These are phyloP conservation scores for Paraphoma sp. DNA, from an alignment of 2,329 filamentous ascomycete genomes.

Conservation along the genomic window DNA sequence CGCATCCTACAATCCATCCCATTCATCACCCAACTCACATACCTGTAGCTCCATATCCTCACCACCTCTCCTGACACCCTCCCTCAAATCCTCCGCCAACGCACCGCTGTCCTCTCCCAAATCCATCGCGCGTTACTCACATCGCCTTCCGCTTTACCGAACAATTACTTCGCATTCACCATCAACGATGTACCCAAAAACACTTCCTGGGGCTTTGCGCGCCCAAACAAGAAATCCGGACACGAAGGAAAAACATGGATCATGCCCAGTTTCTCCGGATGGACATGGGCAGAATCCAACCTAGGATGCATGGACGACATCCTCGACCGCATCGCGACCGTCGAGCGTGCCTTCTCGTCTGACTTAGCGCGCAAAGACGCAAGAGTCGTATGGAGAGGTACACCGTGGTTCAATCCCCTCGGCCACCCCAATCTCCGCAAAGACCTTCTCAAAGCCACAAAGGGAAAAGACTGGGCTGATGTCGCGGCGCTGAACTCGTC, in stretches of 20 bases:
- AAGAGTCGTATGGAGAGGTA: constrained; percentile 28
- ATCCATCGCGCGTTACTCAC: constrained; percentile 21
- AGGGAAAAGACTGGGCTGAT: constrained; percentile 25
- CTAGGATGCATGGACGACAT: constrained; percentile 16
- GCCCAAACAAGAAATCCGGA: constrained; percentile 13
- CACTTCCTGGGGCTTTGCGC: constrained; percentile 23
- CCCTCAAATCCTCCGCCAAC: constrained; percentile 21
- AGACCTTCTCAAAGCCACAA: constrained; percentile 21
- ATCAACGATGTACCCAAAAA: constrained; percentile 27
- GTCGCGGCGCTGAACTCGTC: constrained; percentile 14
- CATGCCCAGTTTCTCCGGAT: constrained; percentile 30
- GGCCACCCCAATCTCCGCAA: constrained; percentile 21
- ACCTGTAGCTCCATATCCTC: constrained; percentile 22
- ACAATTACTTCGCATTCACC: constrained; percentile 22
- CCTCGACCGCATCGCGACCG: constrained; percentile 8
- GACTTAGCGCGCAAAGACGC: constrained; percentile 13
- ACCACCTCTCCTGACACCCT: constrained; percentile 12
- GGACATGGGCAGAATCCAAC: constrained; percentile 12
- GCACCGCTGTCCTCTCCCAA: constrained; percentile 24
- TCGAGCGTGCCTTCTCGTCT: constrained; percentile 12
- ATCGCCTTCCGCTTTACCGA: constrained; percentile 14
- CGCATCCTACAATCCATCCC: not conserved
- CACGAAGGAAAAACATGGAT: constrained; percentile 18
- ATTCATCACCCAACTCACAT: too few species aligned
- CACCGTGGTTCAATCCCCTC: constrained; percentile 27